Percentiles rank a stretch among this genome's conserved stretches.
Conservation (phyloP, 208 protist genomes). For the Novymonas esmeraldas region DNA sequence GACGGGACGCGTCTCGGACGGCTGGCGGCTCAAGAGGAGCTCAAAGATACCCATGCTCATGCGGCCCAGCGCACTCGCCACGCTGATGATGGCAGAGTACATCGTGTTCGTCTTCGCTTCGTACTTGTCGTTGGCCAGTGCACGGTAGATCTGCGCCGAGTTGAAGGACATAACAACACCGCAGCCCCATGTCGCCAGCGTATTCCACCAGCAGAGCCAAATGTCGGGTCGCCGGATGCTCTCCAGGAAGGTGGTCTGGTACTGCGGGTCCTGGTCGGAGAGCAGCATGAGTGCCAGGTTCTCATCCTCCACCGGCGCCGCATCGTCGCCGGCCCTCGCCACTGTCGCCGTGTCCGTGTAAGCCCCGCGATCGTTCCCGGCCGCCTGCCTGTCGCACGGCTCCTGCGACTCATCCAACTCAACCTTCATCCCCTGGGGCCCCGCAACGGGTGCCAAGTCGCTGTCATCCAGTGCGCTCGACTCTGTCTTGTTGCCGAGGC, state of each 20-base stretch:
- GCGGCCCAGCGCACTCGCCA: slow-evolving; percentile 67
- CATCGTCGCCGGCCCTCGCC: slow-evolving; percentile 1
- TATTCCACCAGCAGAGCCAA: slow-evolving; percentile 63
- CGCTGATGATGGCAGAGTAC: slow-evolving; percentile 57
- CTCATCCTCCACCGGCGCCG: slow-evolving; percentile 23
- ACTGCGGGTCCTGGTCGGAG: slow-evolving; percentile 56
- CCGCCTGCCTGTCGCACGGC: slow-evolving; percentile 16
- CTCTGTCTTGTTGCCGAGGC: neutral
- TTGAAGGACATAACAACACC: slow-evolving; percentile 71
- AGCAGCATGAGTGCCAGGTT: slow-evolving; percentile 31
- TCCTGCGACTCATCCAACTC: slow-evolving; percentile 50
- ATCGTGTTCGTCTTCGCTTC: slow-evolving; percentile 38
- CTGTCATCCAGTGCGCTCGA: slow-evolving; percentile 19
- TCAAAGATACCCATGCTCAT: slow-evolving; percentile 59
- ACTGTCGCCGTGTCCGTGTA: neutral
- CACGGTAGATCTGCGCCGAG: slow-evolving; percentile 60
- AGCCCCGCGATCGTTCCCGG: neutral
- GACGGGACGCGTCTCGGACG: slow-evolving; percentile 33
- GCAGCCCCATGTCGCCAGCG: slow-evolving; percentile 65
- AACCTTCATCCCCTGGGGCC: slow-evolving; percentile 37
- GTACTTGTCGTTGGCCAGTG: slow-evolving; percentile 39
- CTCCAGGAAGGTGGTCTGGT: slow-evolving; percentile 56
- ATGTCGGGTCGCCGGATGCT: slow-evolving; percentile 42
- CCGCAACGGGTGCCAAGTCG: slow-evolving; percentile 48
- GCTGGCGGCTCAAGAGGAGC: slow-evolving; percentile 32